Evolutionary conservation across 306 rosid genomes (phyloP), one percentile per base, ranked within the genome.

Genomic region (Benincasa hispida): DNA sequence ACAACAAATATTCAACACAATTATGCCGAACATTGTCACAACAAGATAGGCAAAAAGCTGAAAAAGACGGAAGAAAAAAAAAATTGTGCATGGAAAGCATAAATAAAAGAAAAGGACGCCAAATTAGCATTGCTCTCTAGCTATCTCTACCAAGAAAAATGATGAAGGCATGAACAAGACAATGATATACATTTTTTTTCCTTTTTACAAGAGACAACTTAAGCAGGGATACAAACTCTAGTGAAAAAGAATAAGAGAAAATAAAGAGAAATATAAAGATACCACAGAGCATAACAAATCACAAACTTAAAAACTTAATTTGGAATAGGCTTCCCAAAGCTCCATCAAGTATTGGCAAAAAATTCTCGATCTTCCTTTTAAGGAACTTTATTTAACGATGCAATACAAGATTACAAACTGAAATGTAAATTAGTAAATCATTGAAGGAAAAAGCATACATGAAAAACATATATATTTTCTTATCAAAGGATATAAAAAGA

Each of bases 1-100:
- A 63, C 53, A 83, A 41, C 34, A 30, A 74, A 53, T 35, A 58
- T 14, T 45, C 77, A 82, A 67, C 19, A 65, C 30, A 39, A 27
- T 56, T n/a, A 68, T 22, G 1, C 32, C 10, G 9, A 68, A 68
- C 35, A 39, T 22, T 68, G 6, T 68, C 50, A 66, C 51, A 66
- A 10, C 15, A 39, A 19, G 10, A 66, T 5, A 66, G 72, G 11
- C 0, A 65, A n/a, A 39, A 25, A 6, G 30, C 5, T n/a, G 48
- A 34, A 63, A 11, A 34, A 11, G 75, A 9, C 0, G 45, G 45
- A 39, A 41, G 30, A 25, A 70, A 8, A 70, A 13, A 47, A 13
- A 14, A 24, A 6, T 25, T 39, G 24, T 24, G 39, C 24, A 47
- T 70, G 22, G 22, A 41, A 47, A 70, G 9, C 15, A 63, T 63